These are phyloP conservation scores for Suhomyces kunorum DNA, from an alignment of 1,139 yeast species.

Conservation along the genomic window DNA sequence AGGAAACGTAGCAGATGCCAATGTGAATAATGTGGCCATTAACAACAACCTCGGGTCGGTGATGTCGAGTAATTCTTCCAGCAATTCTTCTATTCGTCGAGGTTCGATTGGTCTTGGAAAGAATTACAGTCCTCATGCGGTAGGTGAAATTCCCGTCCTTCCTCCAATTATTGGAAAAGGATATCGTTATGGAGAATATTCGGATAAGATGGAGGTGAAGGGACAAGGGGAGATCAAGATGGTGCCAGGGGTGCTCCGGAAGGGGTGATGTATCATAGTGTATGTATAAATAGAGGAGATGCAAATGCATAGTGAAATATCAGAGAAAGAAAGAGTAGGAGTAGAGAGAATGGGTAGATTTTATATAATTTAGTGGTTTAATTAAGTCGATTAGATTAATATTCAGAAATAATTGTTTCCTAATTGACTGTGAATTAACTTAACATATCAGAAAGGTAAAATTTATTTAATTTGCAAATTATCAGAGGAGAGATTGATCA, in stretches of 20 bases:
- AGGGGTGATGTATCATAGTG: not conserved
- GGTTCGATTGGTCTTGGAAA: slow-evolving; percentile 6
- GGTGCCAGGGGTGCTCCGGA: slow-evolving; percentile 6
- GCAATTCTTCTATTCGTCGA: slow-evolving; percentile 7
- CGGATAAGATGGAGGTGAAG: slow-evolving; percentile 2
- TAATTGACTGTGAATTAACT: no score
- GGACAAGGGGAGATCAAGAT: slow-evolving; percentile 6
- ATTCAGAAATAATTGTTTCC: no score
- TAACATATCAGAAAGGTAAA: no score
- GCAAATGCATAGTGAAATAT: no score
- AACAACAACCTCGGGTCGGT: slow-evolving; percentile 10
- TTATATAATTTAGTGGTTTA: no score
- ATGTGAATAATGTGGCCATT: no score
- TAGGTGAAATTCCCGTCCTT: slow-evolving; percentile 9
- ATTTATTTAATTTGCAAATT: no score
- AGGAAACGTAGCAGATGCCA: slow-evolving; percentile 4
- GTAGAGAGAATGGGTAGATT: no score
- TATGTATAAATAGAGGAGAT: no score
- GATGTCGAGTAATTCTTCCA: slow-evolving; percentile 9
- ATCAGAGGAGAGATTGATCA: no score
- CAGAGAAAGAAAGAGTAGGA: no score
- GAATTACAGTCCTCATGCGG: slow-evolving; percentile 8
- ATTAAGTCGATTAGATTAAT: no score
- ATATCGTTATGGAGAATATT: slow-evolving; percentile 4
- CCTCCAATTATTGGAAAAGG: slow-evolving; percentile 11